Evolutionary conservation across 2,329 filamentous ascomycete species (phyloP), one percentile per base, ranked within the genome.

Genomic region (Cadophora malorum): DNA sequence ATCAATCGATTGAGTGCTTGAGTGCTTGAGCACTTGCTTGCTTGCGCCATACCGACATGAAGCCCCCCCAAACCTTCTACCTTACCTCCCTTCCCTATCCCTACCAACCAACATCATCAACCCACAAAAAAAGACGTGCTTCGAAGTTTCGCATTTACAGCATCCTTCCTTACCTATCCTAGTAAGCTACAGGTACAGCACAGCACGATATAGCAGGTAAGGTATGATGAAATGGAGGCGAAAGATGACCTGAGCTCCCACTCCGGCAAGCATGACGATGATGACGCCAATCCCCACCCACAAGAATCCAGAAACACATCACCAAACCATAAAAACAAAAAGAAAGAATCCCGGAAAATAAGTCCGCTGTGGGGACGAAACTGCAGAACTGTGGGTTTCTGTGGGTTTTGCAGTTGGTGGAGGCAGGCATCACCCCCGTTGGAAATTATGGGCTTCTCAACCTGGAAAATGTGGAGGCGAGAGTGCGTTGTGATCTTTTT

Each of bases 401-500:
- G 50, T 31, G 50, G 50, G 23, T 28, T 28, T 28, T 25, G 12
- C 8, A 3, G 14, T 33, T 28, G 50, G 50, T 55, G 52, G 35
- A 56, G 28, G 28, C 59, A 58, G 21, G 63, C 63, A 65, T 59
- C 10, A 59, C 45, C 63, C 58, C 58, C 35, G 41, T 31, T 47
- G 19, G 23, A 10, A 41, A 28, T 28, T 28, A 28, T 28, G 28
- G 28, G 28, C 28, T 38, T 38, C 12, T 38, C 8, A 38, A 10
- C 45, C 19, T 45, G 4, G 7, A 12, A 6, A 65, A 19, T 28
- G 52, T 55, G 52, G 55, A 59, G 55, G 35, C 41, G 35, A 38
- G 55, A 58, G 21, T 65, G 64, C 62, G 58, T 66, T 66, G 64
- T 66, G 47, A 14, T 14, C 33, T 62, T 66, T 61, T 61, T 66